Percentiles rank a stretch among this genome's conserved stretches.
These are phyloP conservation scores for Malus hybrid DNA, from an alignment of 331 rosid species.

Conservation along the genomic window DNA sequence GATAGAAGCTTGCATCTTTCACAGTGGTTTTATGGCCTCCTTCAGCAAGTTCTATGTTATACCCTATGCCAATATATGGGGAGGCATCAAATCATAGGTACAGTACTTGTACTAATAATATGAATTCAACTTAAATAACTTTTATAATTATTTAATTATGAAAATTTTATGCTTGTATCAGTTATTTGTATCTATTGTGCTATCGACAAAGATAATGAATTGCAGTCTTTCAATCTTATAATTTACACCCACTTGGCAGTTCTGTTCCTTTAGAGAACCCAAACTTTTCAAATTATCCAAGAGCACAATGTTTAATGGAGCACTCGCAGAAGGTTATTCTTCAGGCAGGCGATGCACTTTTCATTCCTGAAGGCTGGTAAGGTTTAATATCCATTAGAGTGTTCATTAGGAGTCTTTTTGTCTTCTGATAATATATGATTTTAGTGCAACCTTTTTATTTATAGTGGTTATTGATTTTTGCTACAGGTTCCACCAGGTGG, in stretches of 20 bases:
- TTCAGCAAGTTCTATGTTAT: conserved; percentile 64
- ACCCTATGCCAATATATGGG: conserved; percentile 77
- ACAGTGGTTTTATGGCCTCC: conserved; percentile 92
- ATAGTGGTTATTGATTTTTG: not conserved
- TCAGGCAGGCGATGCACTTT: conserved; percentile 85
- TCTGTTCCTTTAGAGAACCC: conserved; percentile 68
- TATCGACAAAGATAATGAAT: not conserved
- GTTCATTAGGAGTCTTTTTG: not conserved
- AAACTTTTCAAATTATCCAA: conserved; percentile 62
- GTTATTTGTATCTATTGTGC: not conserved
- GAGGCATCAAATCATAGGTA: conserved; percentile 97
- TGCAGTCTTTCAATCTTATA: not conserved
- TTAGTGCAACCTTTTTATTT: not conserved
- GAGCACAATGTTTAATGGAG: conserved; percentile 58
- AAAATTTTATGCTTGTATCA: not conserved
- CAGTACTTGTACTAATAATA: conserved; percentile 1
- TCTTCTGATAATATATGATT: not conserved
- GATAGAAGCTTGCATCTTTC: conserved; percentile 15
- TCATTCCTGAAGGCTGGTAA: conserved; percentile 98
- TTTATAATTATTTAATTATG: not conserved
- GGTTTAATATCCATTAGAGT: conserved; percentile 7
- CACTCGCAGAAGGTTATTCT: conserved; percentile 67
- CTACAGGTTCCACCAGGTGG: conserved; percentile 89
- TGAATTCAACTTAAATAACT: not conserved
- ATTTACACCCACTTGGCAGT: conserved; percentile 35